phyloP scores from a whole-genome alignment of 805 yeast species.

The Nakazawaea wyomingensis region DNA sequence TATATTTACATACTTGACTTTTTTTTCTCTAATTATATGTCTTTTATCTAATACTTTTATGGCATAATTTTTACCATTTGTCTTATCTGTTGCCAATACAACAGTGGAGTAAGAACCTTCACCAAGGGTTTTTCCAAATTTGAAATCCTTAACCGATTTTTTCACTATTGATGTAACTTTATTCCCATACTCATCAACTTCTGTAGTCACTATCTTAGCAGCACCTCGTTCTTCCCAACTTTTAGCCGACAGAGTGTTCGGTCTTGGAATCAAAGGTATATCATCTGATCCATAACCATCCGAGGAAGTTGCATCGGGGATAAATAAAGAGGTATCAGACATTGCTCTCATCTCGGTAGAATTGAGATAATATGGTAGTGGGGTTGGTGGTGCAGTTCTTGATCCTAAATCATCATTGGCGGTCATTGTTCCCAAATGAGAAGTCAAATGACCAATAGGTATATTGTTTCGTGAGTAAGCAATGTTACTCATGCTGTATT shows the following conservation, averaged over 20 bases:
- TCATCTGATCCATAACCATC: constrained; percentile 5
- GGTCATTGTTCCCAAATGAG: constrained; percentile 9
- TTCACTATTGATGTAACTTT: constrained; percentile 44
- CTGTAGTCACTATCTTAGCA: constrained; percentile 45
- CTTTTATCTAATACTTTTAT: constrained; percentile 72
- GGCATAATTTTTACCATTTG: constrained; percentile 62
- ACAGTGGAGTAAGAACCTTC: constrained; percentile 97
- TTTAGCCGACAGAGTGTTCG: constrained; percentile 21
- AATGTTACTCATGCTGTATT: not conserved
- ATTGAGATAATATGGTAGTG: constrained; percentile 2
- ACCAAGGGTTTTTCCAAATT: constrained; percentile 82
- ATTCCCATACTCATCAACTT: constrained; percentile 42
- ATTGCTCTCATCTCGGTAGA: constrained; percentile 11
- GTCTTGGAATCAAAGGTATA: constrained; percentile 9
- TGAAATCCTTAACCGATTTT: constrained; percentile 72
- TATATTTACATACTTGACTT: constrained; percentile 91
- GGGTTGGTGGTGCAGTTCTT: constrained; percentile 2
- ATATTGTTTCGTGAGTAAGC: constrained; percentile 9
- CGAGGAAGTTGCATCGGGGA: constrained; percentile 6
- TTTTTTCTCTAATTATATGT: constrained; percentile 90
- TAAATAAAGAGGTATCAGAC: constrained; percentile 12
- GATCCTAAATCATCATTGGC: not conserved
- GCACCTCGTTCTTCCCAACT: constrained; percentile 59
- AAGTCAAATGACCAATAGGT: constrained; percentile 11
- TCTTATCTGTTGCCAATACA: constrained; percentile 72